Evolutionary conservation across 345 rosid genomes (phyloP).

Genomic region (Dimocarpus longan): DNA sequence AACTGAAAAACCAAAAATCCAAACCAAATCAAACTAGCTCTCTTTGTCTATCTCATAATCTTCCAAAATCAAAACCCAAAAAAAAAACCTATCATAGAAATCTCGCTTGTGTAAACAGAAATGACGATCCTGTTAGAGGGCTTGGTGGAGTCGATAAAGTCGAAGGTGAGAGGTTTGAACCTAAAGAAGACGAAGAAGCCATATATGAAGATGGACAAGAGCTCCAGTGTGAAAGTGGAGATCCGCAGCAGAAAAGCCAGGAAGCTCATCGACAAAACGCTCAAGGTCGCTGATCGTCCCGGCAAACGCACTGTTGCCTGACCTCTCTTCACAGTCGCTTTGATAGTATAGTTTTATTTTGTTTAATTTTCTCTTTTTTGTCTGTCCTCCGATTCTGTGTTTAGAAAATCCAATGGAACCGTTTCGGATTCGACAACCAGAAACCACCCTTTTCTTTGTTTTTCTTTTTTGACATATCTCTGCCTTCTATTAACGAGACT

Average conservation of each 20-base stretch:
- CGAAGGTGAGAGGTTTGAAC: constrained; percentile 67
- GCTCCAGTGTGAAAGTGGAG: constrained; percentile 91
- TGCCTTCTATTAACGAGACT: background rate
- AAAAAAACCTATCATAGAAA: too few relatives aligned
- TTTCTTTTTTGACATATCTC: background rate
- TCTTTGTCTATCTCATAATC: too few relatives aligned
- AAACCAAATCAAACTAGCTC: background rate
- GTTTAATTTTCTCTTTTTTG: background rate
- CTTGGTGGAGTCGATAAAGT: constrained; percentile 82
- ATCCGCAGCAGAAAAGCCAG: constrained; percentile 89
- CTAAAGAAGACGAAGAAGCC: constrained; percentile 61
- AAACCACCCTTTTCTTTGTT: too few relatives aligned
- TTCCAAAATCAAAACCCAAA: background rate
- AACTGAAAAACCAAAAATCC: background rate
- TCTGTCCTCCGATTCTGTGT: constrained; percentile 21
- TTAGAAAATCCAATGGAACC: constrained; percentile 2
- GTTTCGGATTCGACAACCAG: constrained; percentile 13
- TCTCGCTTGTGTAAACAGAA: background rate
- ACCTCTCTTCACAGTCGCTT: background rate
- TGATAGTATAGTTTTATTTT: background rate
- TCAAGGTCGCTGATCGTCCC: constrained; percentile 76
- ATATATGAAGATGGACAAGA: constrained; percentile 87
- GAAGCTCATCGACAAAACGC: constrained; percentile 76
- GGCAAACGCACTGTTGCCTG: constrained; percentile 56
- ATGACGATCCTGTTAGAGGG: constrained; percentile 79